phyloP scores from a whole-genome alignment of 225 moss, liverwort and hornwort genomes.

The Thuidium tamariscinum region DNA sequence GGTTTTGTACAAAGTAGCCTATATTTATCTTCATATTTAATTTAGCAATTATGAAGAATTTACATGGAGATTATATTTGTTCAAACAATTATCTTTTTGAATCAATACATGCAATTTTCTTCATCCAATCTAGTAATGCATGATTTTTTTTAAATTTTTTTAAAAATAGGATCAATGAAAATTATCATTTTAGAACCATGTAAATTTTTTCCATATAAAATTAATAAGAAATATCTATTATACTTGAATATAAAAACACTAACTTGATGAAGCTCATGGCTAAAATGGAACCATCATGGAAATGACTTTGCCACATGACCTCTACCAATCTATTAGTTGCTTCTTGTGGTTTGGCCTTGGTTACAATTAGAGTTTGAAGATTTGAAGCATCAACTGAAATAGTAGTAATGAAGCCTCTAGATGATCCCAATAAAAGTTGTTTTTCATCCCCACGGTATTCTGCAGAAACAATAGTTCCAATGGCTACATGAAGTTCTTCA shows the following conservation, averaged over 20 bases:
- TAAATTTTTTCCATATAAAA: fast-evolving
- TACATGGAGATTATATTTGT: not conserved
- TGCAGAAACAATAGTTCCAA: conserved; percentile 23
- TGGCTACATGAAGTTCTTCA: conserved; percentile 5
- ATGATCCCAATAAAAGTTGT: conserved; percentile 64
- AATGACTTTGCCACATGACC: conserved; percentile 57
- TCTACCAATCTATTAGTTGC: not conserved
- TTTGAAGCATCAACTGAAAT: conserved; percentile 19
- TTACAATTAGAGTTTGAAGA: conserved; percentile 30
- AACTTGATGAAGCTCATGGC: conserved; percentile 60
- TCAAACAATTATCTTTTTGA: not conserved
- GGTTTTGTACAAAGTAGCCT: not conserved
- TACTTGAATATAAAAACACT: not conserved
- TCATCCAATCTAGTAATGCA: not conserved
- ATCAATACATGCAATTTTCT: not conserved
- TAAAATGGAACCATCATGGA: conserved; percentile 62
- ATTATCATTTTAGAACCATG: not conserved
- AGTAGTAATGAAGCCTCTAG: conserved; percentile 40
- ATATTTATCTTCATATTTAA: not conserved
- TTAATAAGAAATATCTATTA: not conserved
- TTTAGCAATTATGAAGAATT: not conserved
- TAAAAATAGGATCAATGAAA: no score
- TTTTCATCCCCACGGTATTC: conserved; percentile 51
- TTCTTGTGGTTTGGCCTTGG: not conserved
- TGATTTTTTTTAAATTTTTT: no score